Percentiles rank a stretch among this genome's conserved stretches.
Conservation (phyloP, 306 rosid species). For the Aeschynomene evenia region DNA sequence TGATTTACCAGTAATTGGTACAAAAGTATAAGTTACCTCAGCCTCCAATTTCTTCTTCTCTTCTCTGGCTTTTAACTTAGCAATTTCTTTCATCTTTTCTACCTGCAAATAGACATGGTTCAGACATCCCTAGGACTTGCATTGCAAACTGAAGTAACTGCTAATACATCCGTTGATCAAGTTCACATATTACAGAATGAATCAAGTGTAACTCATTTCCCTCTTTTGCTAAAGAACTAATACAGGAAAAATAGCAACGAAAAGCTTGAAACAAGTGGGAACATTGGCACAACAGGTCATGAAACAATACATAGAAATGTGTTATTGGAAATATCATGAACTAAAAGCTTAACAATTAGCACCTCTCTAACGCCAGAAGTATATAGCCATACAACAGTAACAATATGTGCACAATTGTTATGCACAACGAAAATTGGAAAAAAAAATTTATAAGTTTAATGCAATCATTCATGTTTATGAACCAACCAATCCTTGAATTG, state of each 20-base stretch:
- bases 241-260: neutral
- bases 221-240: neutral
- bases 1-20: slow-evolving; percentile 18
- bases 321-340: neutral
- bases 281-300: neutral
- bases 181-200: neutral
- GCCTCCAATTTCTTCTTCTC: slow-evolving; percentile 77
- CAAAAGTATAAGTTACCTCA: slow-evolving; percentile 55
- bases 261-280: slow-evolving; percentile 6
- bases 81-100: slow-evolving; percentile 84
- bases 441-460: neutral
- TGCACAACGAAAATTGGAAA: neutral
- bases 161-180: slow-evolving; percentile 1
- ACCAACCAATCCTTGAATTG: neutral
- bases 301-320: neutral
- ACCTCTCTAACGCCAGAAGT: neutral
- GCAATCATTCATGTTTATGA: neutral
- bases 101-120: slow-evolving; percentile 53
- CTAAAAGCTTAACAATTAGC: slow-evolving; percentile 20
- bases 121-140: slow-evolving; percentile 10
- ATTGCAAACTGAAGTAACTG: slow-evolving; percentile 15
- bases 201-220: neutral
- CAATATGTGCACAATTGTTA: neutral
- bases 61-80: slow-evolving; percentile 77
- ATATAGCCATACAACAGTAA: slow-evolving; percentile 4